Percentiles rank a stretch among this genome's conserved stretches.
Evolutionary conservation across 352 stramenopile genomes (phyloP).

Genomic region (Pythium guiyangense): DNA sequence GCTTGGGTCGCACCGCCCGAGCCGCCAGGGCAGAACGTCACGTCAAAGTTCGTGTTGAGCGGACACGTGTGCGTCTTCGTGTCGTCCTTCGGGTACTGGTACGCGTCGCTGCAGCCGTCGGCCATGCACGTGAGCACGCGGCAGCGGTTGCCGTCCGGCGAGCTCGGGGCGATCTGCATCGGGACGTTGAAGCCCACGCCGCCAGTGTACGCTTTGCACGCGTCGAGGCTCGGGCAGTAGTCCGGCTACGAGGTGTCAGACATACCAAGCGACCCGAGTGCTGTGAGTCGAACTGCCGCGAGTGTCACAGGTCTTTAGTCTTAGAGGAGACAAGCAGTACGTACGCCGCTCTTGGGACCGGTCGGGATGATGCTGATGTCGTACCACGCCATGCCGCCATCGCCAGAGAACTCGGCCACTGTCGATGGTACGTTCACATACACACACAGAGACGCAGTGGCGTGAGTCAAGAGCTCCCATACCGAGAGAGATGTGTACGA

Average conservation of each 20-base stretch:
- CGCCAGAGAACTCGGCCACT: slow-evolving; percentile 68
- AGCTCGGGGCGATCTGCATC: slow-evolving; percentile 54
- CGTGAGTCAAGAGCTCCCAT: too few relatives aligned
- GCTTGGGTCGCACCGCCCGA: slow-evolving; percentile 8
- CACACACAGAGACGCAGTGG: neutral
- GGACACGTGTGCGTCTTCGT: slow-evolving; percentile 63
- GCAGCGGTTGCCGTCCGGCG: slow-evolving; percentile 37
- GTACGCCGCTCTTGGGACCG: slow-evolving; percentile 27
- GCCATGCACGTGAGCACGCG: slow-evolving; percentile 40
- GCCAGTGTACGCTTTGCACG: slow-evolving; percentile 51
- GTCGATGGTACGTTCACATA: neutral
- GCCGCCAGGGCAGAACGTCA: slow-evolving; percentile 46
- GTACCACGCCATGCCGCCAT: slow-evolving; percentile 50
- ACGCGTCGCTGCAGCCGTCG: slow-evolving; percentile 57
- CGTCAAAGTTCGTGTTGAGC: slow-evolving; percentile 44
- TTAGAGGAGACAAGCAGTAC: too few relatives aligned
- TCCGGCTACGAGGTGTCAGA: slow-evolving; percentile 34
- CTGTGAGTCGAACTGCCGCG: too few relatives aligned
- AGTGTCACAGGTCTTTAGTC: too few relatives aligned
- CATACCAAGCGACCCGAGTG: too few relatives aligned
- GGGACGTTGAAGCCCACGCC: slow-evolving; percentile 62
- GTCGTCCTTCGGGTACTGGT: slow-evolving; percentile 67
- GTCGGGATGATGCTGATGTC: slow-evolving; percentile 82
- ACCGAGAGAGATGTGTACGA: neutral
- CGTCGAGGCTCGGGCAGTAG: slow-evolving; percentile 40